Conservation (phyloP, 192 early-diverging fungal genomes). For the Backusella australiensis region DNA sequence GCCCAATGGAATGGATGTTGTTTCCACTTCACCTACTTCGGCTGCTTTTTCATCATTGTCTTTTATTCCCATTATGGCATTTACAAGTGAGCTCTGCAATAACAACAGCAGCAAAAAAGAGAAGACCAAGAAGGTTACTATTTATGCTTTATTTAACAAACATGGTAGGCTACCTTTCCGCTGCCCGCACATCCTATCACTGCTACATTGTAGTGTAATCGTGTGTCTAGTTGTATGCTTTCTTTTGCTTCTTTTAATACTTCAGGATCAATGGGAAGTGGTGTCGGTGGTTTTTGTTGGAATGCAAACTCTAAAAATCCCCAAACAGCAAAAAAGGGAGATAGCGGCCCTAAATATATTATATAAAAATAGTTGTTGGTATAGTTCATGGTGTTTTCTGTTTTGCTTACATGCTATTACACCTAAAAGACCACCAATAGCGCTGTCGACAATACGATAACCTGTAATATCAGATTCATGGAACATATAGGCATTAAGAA, state of each 20-base stretch:
- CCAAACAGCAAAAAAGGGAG: slow-evolving; percentile 33
- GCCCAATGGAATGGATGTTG: slow-evolving; percentile 22
- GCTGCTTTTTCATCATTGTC: slow-evolving; percentile 26
- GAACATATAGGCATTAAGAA: slow-evolving; percentile 32
- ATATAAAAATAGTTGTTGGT: not conserved
- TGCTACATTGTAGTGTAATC: slow-evolving; percentile 35
- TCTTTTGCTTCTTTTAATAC: slow-evolving; percentile 23
- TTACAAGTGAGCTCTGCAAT: slow-evolving; percentile 34
- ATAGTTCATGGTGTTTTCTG: not conserved
- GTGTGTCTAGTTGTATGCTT: slow-evolving; percentile 28
- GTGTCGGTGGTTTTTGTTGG: slow-evolving; percentile 24
- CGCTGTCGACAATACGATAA: slow-evolving; percentile 22
- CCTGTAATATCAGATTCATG: slow-evolving; percentile 32
- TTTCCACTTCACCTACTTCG: slow-evolving; percentile 32
- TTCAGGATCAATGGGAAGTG: slow-evolving; percentile 23
- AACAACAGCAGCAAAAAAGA: not conserved
- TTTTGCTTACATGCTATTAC: slow-evolving; percentile 34
- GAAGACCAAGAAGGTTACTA: not conserved
- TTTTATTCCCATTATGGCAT: slow-evolving; percentile 34
- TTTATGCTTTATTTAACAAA: not conserved
- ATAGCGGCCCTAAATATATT: slow-evolving; percentile 18
- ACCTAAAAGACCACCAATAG: slow-evolving; percentile 32
- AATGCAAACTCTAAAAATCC: slow-evolving; percentile 29
- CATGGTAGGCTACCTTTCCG: slow-evolving; percentile 32
- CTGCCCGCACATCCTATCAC: slow-evolving; percentile 33